phyloP scores from a whole-genome alignment of 805 yeast genomes.

The Yamadazyma ubonensis region DNA sequence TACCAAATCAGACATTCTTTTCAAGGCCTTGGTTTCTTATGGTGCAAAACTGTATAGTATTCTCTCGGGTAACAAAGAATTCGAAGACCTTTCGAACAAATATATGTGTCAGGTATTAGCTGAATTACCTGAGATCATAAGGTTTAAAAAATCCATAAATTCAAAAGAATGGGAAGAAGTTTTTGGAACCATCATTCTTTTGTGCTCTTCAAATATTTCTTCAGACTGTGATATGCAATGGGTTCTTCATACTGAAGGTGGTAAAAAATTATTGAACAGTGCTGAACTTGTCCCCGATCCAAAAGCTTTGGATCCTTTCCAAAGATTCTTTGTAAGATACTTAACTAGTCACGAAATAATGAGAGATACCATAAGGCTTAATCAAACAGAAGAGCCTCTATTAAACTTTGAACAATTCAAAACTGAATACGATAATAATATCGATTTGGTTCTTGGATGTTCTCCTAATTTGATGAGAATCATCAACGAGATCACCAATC shows the following conservation, averaged over 20 bases:
- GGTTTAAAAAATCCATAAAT: constrained; percentile 19
- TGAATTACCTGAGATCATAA: constrained; percentile 30
- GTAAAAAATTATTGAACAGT: constrained; percentile 28
- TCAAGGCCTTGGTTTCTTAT: constrained; percentile 35
- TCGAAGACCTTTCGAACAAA: constrained; percentile 22
- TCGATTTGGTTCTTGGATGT: constrained; percentile 42
- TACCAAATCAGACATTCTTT: constrained; percentile 27
- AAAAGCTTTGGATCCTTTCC: constrained; percentile 22
- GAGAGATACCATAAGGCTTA: constrained; percentile 39
- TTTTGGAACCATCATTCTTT: constrained; percentile 37
- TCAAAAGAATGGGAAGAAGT: constrained; percentile 40
- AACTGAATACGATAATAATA: constrained; percentile 30
- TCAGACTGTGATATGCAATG: constrained; percentile 39
- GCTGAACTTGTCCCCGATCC: background rate
- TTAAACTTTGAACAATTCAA: constrained; percentile 23
- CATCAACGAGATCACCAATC: constrained; percentile 34
- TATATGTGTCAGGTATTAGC: constrained; percentile 28
- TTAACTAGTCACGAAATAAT: constrained; percentile 43
- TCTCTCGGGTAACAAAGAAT: constrained; percentile 26
- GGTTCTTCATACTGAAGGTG: constrained; percentile 37
- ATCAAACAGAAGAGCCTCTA: constrained; percentile 26
- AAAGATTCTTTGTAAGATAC: constrained; percentile 36
- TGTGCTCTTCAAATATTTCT: constrained; percentile 43
- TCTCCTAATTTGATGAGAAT: constrained; percentile 37
- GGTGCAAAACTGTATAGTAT: constrained; percentile 33